These are phyloP conservation scores for Sapria himalayana DNA, from an alignment of 345 rosid genomes.

Conservation along the genomic window DNA sequence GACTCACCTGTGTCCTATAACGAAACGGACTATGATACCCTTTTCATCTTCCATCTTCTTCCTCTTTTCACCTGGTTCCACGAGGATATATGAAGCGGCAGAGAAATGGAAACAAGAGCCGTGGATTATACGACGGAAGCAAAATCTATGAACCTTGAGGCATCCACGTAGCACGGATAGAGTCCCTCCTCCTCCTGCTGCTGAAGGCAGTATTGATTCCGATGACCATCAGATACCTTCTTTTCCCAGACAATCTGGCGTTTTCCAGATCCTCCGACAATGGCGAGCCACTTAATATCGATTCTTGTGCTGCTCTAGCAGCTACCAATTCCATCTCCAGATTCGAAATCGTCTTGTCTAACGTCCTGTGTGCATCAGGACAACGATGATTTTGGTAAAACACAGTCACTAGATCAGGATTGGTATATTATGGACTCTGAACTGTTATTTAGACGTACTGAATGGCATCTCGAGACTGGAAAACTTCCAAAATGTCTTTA, in stretches of 20 bases:
- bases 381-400: too few relatives aligned
- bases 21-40: conserved; percentile 88
- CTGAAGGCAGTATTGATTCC: conserved; percentile 91
- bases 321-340: conserved; percentile 75
- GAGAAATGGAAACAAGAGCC: background rate
- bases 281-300: conserved; percentile 62
- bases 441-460: conserved; percentile 25
- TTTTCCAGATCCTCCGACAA: conserved; percentile 33
- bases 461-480: conserved; percentile 55
- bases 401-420: conserved; percentile 2
- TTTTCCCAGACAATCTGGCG: conserved; percentile 24
- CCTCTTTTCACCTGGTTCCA: conserved; percentile 45
- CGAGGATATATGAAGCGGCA: background rate
- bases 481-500: conserved; percentile 33
- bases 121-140: background rate
- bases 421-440: conserved; percentile 6
- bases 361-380: conserved; percentile 43
- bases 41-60: conserved; percentile 91
- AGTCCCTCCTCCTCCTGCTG: conserved; percentile 87
- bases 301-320: conserved; percentile 74
- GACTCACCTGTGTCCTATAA: conserved; percentile 86
- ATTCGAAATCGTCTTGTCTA: conserved; percentile 58
- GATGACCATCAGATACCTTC: conserved; percentile 72
- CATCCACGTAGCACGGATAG: conserved; percentile 93
- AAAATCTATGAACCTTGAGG: conserved; percentile 51